Base-by-base conservation (phyloP, 257 asterid genomes). In the Solanum pinnatisectum region DNA sequence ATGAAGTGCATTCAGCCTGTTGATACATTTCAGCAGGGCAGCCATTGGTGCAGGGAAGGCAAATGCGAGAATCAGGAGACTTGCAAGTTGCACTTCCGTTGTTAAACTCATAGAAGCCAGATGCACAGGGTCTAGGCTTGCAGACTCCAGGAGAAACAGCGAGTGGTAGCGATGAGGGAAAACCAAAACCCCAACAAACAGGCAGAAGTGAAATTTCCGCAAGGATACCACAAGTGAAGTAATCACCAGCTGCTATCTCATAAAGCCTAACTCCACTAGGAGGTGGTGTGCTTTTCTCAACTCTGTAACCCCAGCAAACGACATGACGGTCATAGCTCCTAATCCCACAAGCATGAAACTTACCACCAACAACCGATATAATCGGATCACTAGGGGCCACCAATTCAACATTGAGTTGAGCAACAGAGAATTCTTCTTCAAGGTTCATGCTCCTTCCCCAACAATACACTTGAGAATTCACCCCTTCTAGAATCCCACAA, bases 241-340 rank as follows among this genome's bases (percentile, higher is more conserved):
- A 96, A 91, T 94, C 98, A 5, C 99, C 99, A 22, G 96, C 98
- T 27, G 98, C 98, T 52, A 96, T 94, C 89, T 94, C 96, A 42
- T 91, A 95, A 42, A 96, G 94, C 93, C 72, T 93, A 60, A 93
- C 95, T 18, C 94, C 93, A 15, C 35, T 88, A 12, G 99, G 99
- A 14, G 98, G 96, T 5, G 96, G 95, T 1, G 98, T 94, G 88
- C 98, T 94, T 84, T 87, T 94, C 8, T 93, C 96, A 23, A 95
- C 93, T 22, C 67, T 88, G 87, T 89, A 91, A 39, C 99, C 99
- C 99, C 99, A 96, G 84, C 99, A 96, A 89, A 95, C 93, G 1
- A 95, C 96, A 37, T 89, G 92, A 46, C 95, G 92, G 37, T 95
- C 99, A 23, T 83, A 89, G 78, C 95, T 94, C 86, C 88, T 92